A percentile compares a stretch with the other conserved stretches of the same genome.
Evolutionary conservation across 2,329 filamentous ascomycete species (phyloP).

Genomic region (Microsporum canis): DNA sequence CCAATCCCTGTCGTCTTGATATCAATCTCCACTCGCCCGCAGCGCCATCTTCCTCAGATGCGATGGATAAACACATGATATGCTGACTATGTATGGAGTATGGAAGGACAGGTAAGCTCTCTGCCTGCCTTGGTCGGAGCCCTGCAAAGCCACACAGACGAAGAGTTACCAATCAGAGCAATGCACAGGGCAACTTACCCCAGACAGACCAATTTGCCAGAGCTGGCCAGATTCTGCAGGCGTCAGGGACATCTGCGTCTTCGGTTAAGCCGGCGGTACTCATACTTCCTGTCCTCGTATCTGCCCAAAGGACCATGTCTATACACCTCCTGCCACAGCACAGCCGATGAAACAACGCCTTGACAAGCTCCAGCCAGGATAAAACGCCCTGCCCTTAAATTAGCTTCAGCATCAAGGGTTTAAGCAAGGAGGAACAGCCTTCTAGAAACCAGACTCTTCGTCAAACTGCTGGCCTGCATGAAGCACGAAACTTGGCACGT

Average conservation of each 20-base stretch:
- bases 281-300: background rate
- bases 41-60: background rate
- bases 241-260: background rate
- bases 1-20: background rate
- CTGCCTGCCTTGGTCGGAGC: background rate
- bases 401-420: background rate
- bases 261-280: background rate
- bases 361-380: background rate
- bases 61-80: no score
- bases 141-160: background rate
- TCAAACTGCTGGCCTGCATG: background rate
- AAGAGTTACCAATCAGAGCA: background rate
- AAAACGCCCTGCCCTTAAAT: background rate
- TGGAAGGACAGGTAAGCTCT: background rate
- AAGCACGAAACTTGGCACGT: slow-evolving; percentile 1
- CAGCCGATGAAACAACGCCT: slow-evolving; percentile 1
- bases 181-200: background rate
- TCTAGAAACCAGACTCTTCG: slow-evolving; percentile 2
- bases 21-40: background rate
- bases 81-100: background rate
- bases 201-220: background rate
- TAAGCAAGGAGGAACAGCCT: background rate
- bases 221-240: background rate
- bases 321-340: background rate
- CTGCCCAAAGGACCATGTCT: background rate